Base-by-base conservation (phyloP, 192 early-diverging fungal genomes). In the Pilaira anomala region DNA sequence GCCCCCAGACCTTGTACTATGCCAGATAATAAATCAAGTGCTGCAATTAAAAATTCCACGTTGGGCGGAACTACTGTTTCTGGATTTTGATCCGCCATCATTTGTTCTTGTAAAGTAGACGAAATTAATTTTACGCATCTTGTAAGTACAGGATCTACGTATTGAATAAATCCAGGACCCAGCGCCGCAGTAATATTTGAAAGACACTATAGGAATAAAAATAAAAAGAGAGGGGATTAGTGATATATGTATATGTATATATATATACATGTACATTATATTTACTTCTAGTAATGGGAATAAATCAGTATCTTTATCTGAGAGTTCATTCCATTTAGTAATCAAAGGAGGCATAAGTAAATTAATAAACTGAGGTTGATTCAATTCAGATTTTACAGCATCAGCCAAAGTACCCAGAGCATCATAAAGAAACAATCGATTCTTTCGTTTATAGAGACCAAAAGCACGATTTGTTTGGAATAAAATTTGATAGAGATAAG, bases 391-490 rank as follows among this genome's bases (percentile, higher is more conserved):
- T 0, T 88, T 89, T 7, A 96, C 93, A 6, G 91, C 80, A 68
- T 98, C 96, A 7, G 96, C 95, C 41, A 99, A 80, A 14, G 94
- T 99, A 30, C 93, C 94, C 21, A 99, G 83, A 3, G 93, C 95
- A 65, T 99, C 96, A 73, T 97, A 98, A 51, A 99, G 79, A 51
- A 97, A 90, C 48, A 96, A 75, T 62, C 94, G 75, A 74, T 98
- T 99, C 77, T 95, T 95, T 56, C 91, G 77, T 81, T 96, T 90
- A 79, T 99, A 99, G 44, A 88, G 88, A 22, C 69, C 67, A 66
- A 99, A 97, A 5, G 93, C 93, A 25, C 71, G 73, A 3, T 83
- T 83, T 51, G 96, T 79, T 22, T 87, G 87, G 55, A 85, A 72
- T 14, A 99, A 81, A 69, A 99, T 93, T 21, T 82, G 85, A 48